Evolutionary conservation across 257 asterid genomes (phyloP), one percentile per base, ranked within the genome.

Genomic region (Solanum okadae): DNA sequence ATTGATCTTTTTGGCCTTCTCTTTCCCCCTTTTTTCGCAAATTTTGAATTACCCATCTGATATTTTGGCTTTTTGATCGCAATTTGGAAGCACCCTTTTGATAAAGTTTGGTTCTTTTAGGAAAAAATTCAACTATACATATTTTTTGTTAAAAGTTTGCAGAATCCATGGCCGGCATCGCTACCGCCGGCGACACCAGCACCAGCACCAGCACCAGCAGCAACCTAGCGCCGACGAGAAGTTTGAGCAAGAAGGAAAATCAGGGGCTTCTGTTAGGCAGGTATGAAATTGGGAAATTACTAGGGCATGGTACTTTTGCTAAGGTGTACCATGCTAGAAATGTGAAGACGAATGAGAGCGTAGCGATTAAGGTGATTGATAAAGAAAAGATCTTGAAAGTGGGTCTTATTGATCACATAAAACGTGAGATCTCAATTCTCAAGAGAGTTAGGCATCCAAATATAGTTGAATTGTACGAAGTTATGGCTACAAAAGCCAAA

Each of bases 361-460:
- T 94, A 0, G 98, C 99, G 34, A 96, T 96, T 42, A 96, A 96
- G 90, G 98, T 94, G 10, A 95, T 96, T 13, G 99, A 96, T 85
- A 96, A 96, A 81, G 99, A 95, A 90, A 96, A 95, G 91, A 92
- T 96, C 87, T 88, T 95, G 23, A 96, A 95, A 81, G 94, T 94
- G 7, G 99, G 99, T 70, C 88, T 96, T 4, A 95, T 89, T 9
- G 93, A 91, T 1, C 98, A 96, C 85, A 92, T 96, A 89, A 95
- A 96, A 90, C 95, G 98, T 37, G 99, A 96, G 97, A 95, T 96
- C 95, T 95, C 99, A 15, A 95, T 96, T 40, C 89, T 96, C 87
- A 88, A 98, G 59, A 88, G 98, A n/a, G 99, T 96, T 10, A 95
- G 99, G 59, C 99, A 96, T 42, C 99, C 99, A 3, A 96, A 96